Conservation (phyloP, 768 basidiomycete genomes). For the Phanerochaete carnosa region DNA sequence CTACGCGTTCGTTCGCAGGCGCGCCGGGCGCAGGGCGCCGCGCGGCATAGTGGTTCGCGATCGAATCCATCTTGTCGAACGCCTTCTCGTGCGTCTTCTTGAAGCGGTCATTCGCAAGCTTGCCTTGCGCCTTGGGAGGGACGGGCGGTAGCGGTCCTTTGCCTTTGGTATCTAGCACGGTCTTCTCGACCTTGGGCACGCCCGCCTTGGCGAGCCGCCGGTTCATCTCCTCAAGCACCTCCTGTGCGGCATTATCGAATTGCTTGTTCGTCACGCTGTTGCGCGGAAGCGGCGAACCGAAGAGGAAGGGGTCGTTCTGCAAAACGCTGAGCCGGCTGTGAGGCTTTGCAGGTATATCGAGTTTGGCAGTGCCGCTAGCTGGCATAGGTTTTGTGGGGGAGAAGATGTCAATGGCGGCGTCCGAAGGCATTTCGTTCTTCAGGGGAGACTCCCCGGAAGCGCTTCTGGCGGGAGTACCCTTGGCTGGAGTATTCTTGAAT, state of each 20-base stretch:
- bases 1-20: not conserved
- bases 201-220: slow-evolving; percentile 58
- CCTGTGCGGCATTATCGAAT: slow-evolving; percentile 64
- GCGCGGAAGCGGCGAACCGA: slow-evolving; percentile 71
- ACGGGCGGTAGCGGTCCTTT: not conserved
- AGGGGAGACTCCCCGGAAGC: not conserved
- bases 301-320: slow-evolving; percentile 57
- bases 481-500: not conserved
- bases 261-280: slow-evolving; percentile 61
- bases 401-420: slow-evolving; percentile 39
- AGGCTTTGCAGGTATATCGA: not conserved
- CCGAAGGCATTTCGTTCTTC: slow-evolving; percentile 24
- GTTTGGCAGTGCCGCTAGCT: not conserved
- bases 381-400: slow-evolving; percentile 32
- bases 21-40: slow-evolving; percentile 29
- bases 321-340: slow-evolving; percentile 17
- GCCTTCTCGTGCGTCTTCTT: slow-evolving; percentile 60
- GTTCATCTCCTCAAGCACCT: slow-evolving; percentile 83
- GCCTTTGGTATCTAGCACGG: slow-evolving; percentile 37
- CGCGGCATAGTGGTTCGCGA: slow-evolving; percentile 51
- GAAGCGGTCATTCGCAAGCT: slow-evolving; percentile 33
- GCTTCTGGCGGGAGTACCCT: slow-evolving; percentile 8
- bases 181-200: slow-evolving; percentile 42
- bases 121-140: slow-evolving; percentile 1
- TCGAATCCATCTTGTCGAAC: slow-evolving; percentile 79